Evolutionary conservation across 345 rosid genomes (phyloP).

Genomic region (Anastatica hierochuntica): DNA sequence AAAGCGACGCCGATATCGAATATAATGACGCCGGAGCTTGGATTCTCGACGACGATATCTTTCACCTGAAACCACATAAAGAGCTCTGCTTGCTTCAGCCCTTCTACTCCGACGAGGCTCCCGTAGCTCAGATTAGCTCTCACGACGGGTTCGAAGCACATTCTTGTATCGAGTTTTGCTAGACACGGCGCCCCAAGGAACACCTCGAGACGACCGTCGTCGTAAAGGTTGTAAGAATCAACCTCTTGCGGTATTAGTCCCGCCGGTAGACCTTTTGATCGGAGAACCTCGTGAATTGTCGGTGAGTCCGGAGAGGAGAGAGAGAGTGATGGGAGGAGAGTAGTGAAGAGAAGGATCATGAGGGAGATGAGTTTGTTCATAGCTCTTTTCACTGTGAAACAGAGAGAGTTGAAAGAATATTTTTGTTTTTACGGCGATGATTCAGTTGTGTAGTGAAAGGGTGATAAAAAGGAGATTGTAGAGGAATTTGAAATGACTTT

Average conservation of each 20-base stretch:
- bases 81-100: constrained; percentile 69
- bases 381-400: not conserved
- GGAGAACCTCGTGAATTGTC: constrained; percentile 67
- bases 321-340: constrained; percentile 1
- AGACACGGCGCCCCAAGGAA: constrained; percentile 65
- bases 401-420: constrained; percentile 6
- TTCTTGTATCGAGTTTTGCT: constrained; percentile 56
- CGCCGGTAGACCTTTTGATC: constrained; percentile 67
- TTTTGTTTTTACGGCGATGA: constrained; percentile 18
- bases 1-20: constrained; percentile 87
- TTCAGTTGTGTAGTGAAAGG: too few relatives aligned
- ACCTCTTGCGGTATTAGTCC: constrained; percentile 78
- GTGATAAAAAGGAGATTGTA: too few relatives aligned
- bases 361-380: constrained; percentile 7
- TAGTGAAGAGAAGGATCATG: constrained; percentile 6
- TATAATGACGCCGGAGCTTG: constrained; percentile 67
- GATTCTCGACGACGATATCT: constrained; percentile 71
- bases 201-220: constrained; percentile 68
- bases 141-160: constrained; percentile 55
- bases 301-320: constrained; percentile 4
- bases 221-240: constrained; percentile 46
- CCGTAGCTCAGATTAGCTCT: constrained; percentile 79
- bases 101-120: constrained; percentile 60
- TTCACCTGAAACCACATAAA: constrained; percentile 83
- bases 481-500: too few relatives aligned